A percentile compares a stretch with the other conserved stretches of the same genome.
These are phyloP conservation scores for Emydomyces testavorans DNA, from an alignment of 2,329 filamentous ascomycete genomes.

Conservation along the genomic window DNA sequence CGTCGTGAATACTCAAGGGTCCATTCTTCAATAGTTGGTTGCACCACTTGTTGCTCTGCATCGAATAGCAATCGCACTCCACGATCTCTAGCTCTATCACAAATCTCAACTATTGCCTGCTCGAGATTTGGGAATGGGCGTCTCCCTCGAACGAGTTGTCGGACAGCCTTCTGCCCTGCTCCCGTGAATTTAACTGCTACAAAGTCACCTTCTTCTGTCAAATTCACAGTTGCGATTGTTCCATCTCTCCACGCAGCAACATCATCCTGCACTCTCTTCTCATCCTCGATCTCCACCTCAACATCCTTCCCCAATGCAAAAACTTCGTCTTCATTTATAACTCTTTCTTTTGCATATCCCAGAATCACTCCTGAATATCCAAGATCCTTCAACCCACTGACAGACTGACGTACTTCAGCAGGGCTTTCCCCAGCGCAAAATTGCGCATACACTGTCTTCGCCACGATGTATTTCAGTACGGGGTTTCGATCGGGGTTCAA, in stretches of 20 bases:
- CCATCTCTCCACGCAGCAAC: constrained; percentile 55
- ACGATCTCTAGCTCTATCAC: constrained; percentile 56
- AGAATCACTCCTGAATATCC: constrained; percentile 78
- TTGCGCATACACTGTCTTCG: constrained; percentile 77
- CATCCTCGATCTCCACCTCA: constrained; percentile 10
- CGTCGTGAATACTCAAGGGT: constrained; percentile 59
- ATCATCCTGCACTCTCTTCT: constrained; percentile 19
- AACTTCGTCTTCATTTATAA: constrained; percentile 45
- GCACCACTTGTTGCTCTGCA: constrained; percentile 68
- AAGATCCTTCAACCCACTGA: constrained; percentile 54
- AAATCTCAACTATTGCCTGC: constrained; percentile 61
- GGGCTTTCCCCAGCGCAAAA: constrained; percentile 76
- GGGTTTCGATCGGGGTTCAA: constrained; percentile 67
- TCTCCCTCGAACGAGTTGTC: constrained; percentile 51
- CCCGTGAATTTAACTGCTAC: constrained; percentile 68
- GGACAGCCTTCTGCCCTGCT: constrained; percentile 63
- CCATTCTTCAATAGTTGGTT: constrained; percentile 73
- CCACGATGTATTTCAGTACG: constrained; percentile 56
- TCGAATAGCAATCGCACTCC: constrained; percentile 67
- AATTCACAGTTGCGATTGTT: constrained; percentile 56
- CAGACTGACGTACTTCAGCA: constrained; percentile 54
- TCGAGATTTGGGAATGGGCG: constrained; percentile 53
- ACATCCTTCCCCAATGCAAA: constrained; percentile 5
- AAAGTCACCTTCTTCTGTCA: constrained; percentile 43
- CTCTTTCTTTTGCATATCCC: constrained; percentile 71